Percentiles rank a stretch among this genome's conserved stretches.
These are phyloP conservation scores for Borovskyia barvae DNA, from an alignment of 208 protist species.

Conservation along the genomic window DNA sequence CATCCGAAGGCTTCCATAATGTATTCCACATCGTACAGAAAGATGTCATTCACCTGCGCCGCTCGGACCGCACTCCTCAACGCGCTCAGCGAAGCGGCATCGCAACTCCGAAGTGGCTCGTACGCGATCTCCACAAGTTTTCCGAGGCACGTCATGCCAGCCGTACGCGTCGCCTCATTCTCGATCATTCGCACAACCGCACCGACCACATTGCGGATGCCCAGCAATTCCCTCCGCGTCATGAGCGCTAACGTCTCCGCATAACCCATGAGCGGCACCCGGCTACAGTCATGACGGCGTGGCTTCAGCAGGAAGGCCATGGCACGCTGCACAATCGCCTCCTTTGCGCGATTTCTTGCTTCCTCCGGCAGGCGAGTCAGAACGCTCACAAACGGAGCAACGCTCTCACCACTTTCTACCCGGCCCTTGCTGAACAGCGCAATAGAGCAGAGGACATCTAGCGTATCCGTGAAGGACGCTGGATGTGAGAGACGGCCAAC, in stretches of 20 bases:
- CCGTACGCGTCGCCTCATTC: constrained; percentile 65
- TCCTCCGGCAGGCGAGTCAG: constrained; percentile 55
- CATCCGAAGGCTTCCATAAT: constrained; percentile 83
- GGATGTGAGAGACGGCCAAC: constrained; percentile 45
- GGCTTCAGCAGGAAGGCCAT: constrained; percentile 69
- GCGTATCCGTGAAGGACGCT: constrained; percentile 39
- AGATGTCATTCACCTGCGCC: constrained; percentile 76
- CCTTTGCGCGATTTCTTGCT: constrained; percentile 36
- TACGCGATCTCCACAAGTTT: constrained; percentile 83
- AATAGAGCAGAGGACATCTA: constrained; percentile 65
- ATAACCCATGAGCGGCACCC: constrained; percentile 68
- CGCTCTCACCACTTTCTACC: constrained; percentile 46
- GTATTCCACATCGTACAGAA: constrained; percentile 88
- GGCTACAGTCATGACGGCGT: constrained; percentile 73
- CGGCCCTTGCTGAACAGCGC: constrained; percentile 70
- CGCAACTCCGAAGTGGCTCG: constrained; percentile 52
- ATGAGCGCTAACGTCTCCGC: constrained; percentile 78
- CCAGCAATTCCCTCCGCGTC: constrained; percentile 64
- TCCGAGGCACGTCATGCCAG: constrained; percentile 81
- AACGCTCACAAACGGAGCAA: constrained; percentile 64
- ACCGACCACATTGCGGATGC: constrained; percentile 51
- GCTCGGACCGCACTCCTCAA: constrained; percentile 47
- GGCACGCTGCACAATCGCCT: constrained; percentile 65
- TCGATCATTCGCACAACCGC: constrained; percentile 74
- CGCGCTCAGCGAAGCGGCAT: constrained; percentile 44